Conservation (phyloP, 305 asterid species). For the Rubia balearica region DNA sequence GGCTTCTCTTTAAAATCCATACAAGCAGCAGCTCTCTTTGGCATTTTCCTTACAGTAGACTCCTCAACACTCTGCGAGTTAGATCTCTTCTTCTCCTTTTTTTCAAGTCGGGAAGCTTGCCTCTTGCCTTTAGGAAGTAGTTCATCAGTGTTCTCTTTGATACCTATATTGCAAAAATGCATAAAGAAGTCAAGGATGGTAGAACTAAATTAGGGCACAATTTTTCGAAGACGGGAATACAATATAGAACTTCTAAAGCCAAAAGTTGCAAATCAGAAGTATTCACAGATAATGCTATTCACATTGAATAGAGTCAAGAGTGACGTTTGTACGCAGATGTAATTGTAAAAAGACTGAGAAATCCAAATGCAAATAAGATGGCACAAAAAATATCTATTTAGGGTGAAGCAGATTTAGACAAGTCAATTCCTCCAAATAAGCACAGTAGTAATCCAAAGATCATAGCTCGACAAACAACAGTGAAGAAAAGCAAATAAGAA, state of each 20-base stretch:
- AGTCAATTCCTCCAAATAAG: constrained; percentile 1
- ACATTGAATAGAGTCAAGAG: neutral
- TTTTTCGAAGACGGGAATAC: neutral
- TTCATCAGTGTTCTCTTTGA: constrained; percentile 26
- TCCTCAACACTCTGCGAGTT: constrained; percentile 37
- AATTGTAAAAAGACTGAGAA: neutral
- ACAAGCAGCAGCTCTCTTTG: constrained; percentile 88
- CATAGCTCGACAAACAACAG: neutral
- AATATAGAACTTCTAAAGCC: neutral
- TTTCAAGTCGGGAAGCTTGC: constrained; percentile 30
- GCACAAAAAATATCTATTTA: neutral
- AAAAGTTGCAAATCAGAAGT: neutral
- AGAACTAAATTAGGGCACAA: neutral
- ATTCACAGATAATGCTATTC: neutral
- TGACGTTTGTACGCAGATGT: neutral
- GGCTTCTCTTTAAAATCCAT: constrained; percentile 66
- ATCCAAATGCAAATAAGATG: neutral
- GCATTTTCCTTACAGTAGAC: constrained; percentile 54
- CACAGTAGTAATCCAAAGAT: neutral
- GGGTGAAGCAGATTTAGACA: neutral
- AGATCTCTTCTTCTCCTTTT: constrained; percentile 45
- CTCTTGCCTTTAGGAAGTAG: constrained; percentile 28
- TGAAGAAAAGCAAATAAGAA: neutral
- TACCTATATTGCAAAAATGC: constrained; percentile 28
- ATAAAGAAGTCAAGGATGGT: neutral